Percentiles rank a stretch among this genome's conserved stretches.
Conservation (phyloP, 225 moss, liverwort and hornwort genomes). For the Anthoceros angustus region DNA sequence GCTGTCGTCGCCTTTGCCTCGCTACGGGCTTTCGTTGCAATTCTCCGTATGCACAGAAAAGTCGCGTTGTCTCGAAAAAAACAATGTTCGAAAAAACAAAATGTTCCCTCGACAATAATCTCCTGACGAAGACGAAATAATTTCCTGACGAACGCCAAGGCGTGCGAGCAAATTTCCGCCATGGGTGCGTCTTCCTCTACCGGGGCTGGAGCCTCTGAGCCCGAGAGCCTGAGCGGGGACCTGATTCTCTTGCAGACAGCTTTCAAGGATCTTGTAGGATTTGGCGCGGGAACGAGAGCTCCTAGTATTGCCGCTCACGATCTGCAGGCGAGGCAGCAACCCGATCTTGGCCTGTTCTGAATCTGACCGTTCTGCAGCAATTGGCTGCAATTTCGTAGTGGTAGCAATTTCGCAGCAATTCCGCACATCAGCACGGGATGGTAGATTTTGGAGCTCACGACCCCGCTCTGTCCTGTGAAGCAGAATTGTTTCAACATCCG, state of each 20-base stretch:
- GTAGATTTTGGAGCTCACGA: background rate
- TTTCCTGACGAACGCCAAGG: too few species aligned
- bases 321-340: constrained; percentile 28
- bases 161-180: too few species aligned
- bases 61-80: too few species aligned
- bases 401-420: too few species aligned
- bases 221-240: constrained; percentile 19
- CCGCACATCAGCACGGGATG: background rate
- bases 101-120: too few species aligned
- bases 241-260: constrained; percentile 40
- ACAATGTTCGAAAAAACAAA: too few species aligned
- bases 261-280: constrained; percentile 38
- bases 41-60: too few species aligned
- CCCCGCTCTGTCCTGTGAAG: background rate
- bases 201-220: too few species aligned
- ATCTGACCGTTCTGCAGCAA: background rate
- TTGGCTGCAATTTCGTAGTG: background rate
- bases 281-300: constrained; percentile 17
- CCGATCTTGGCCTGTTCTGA: background rate
- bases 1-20: too few species aligned
- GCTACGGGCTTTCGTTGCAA: too few species aligned
- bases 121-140: too few species aligned
- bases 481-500: background rate
- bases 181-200: too few species aligned
- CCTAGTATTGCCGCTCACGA: constrained; percentile 15